A percentile compares a stretch with the other conserved stretches of the same genome.
Conservation (phyloP, 1,139 yeast genomes). For the Debaryomycetaceae sp. region DNA sequence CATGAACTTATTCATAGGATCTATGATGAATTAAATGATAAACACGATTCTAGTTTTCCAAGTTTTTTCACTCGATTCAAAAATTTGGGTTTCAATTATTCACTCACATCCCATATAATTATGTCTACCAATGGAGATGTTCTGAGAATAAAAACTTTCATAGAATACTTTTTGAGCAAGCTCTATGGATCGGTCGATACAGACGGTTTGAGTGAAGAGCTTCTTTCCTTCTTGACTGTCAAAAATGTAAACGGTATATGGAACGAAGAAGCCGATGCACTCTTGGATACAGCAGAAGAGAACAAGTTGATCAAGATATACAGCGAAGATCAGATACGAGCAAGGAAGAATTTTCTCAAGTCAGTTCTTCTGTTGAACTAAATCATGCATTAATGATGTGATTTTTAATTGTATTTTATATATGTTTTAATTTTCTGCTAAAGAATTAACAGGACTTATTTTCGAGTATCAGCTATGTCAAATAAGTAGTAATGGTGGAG, state of each 20-base stretch:
- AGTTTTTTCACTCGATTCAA: slow-evolving; percentile 14
- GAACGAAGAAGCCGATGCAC: slow-evolving; percentile 22
- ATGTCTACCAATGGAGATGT: slow-evolving; percentile 23
- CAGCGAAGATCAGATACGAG: slow-evolving; percentile 15
- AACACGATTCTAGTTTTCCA: slow-evolving; percentile 7
- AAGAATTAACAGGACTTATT: too few relatives aligned
- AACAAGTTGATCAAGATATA: slow-evolving; percentile 19
- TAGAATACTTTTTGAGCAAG: slow-evolving; percentile 7
- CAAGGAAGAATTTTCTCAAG: slow-evolving; percentile 22
- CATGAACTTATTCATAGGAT: slow-evolving; percentile 5
- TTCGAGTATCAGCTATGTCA: too few relatives aligned
- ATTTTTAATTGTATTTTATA: too few relatives aligned
- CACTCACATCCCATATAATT: slow-evolving; percentile 26
- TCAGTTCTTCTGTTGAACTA: slow-evolving; percentile 2
- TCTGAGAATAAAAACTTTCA: slow-evolving; percentile 10
- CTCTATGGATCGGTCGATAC: slow-evolving; percentile 6
- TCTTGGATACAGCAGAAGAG: slow-evolving; percentile 14
- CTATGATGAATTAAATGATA: slow-evolving; percentile 4
- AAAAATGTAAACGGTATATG: slow-evolving; percentile 24
- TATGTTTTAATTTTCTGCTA: too few relatives aligned
- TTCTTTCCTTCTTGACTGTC: slow-evolving; percentile 9
- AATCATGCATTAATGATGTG: too few relatives aligned
- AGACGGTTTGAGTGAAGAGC: slow-evolving; percentile 6
- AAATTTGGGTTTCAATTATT: slow-evolving; percentile 22
- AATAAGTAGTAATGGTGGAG: too few relatives aligned